Evolutionary conservation across 176 grass and related monocot genomes (phyloP), one percentile per base, ranked within the genome.

Genomic region (Urochloa ruziziensis): DNA sequence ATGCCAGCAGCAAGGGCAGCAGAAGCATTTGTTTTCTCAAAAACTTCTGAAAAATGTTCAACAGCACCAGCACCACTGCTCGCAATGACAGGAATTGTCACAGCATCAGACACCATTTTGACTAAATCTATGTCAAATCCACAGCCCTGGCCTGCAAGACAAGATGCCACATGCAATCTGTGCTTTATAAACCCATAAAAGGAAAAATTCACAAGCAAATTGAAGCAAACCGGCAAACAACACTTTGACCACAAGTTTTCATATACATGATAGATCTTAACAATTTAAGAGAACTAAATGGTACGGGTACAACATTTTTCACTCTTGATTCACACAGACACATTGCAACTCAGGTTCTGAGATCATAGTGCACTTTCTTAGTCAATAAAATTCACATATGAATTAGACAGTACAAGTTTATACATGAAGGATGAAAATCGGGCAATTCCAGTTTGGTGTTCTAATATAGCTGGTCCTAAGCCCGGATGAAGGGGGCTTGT

Each of bases 41-140:
- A 99, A 19, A 99, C 89, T 75, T 99, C 87, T 23, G 91, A 87
- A 75, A 99, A 96, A 74, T 99, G 96, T 72, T 94, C 49, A 3
- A 93, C 89, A 3, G 72, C 11, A 59, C 96, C 96, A 60, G 93
- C 93, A 61, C 93, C 96, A 80, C 91, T 95, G 77, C 96, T 98
- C 79, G 96, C 93, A 74, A 99, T 99, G 68, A 96, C 93, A 49
- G 93, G 96, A 70, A 99, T 94, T 32, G 91, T 96, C 57, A 99
- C 93, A 78, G 91, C 91, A 82, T 99, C 91, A 40, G 93, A 96
- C 39, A 99, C 90, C 80, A 96, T 89, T 74, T 92, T 92, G 79
- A 99, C 88, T 76, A 99, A 90, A 89, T 99, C 96, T 86, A 96
- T 92, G 83, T 96, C 93, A 71, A 94, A 99, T 75, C 96, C 93